Conservation (phyloP, 2,329 filamentous ascomycete genomes). For the Pseudogymnoascus sp. region DNA sequence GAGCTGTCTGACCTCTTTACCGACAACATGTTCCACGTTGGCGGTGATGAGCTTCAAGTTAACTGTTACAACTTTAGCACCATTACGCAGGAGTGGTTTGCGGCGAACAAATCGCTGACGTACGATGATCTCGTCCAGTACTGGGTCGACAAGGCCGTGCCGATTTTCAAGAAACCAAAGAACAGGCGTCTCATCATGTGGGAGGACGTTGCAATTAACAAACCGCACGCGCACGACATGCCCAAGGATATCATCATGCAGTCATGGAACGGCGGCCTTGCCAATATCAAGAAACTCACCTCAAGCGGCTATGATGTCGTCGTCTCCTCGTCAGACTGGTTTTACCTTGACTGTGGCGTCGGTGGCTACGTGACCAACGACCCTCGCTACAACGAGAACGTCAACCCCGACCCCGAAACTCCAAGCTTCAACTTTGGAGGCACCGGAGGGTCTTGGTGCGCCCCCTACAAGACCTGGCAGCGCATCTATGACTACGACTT, state of each 20-base stretch:
- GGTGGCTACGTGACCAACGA: slow-evolving; percentile 63
- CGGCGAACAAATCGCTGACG: slow-evolving; percentile 60
- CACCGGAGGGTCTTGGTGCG: slow-evolving; percentile 72
- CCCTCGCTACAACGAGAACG: slow-evolving; percentile 44
- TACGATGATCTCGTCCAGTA: slow-evolving; percentile 61
- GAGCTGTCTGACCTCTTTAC: slow-evolving; percentile 64
- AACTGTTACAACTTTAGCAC: slow-evolving; percentile 50
- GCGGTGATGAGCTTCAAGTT: slow-evolving; percentile 63
- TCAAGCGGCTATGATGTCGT: slow-evolving; percentile 59
- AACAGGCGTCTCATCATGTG: slow-evolving; percentile 58
- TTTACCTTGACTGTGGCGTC: slow-evolving; percentile 74
- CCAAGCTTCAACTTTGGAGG: slow-evolving; percentile 42
- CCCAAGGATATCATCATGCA: slow-evolving; percentile 66
- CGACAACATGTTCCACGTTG: slow-evolving; percentile 73
- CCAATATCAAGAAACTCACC: slow-evolving; percentile 51
- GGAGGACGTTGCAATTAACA: slow-evolving; percentile 73
- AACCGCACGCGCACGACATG: slow-evolving; percentile 42
- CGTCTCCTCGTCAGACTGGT: slow-evolving; percentile 65
- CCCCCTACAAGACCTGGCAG: slow-evolving; percentile 70
- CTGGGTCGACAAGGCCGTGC: slow-evolving; percentile 55
- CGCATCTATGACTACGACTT: slow-evolving; percentile 74
- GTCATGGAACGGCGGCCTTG: slow-evolving; percentile 59
- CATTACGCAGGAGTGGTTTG: slow-evolving; percentile 48
- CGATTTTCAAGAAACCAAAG: slow-evolving; percentile 51
- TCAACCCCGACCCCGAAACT: slow-evolving; percentile 53